Evolutionary conservation across 2,329 filamentous ascomycete species (phyloP).

Genomic region (Tolypocladium inflatum): DNA sequence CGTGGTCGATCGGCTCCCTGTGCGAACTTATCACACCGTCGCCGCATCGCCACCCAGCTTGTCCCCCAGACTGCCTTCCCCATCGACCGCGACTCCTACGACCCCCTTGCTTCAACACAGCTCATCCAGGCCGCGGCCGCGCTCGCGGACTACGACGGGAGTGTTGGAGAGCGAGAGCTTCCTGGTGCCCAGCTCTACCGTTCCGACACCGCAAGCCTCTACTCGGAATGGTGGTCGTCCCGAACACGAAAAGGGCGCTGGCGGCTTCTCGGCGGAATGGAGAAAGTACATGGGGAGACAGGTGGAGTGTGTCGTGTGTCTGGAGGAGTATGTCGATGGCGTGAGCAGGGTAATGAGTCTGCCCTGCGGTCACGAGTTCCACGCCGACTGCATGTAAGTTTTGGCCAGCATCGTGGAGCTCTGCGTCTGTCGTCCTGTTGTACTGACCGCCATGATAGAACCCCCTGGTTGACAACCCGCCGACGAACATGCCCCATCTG

Average conservation of each 20-base stretch:
- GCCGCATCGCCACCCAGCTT: slow-evolving; percentile 47
- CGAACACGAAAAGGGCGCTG: slow-evolving; percentile 39
- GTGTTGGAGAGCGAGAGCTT: slow-evolving; percentile 41
- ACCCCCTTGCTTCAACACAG: slow-evolving; percentile 68
- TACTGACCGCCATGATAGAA: slow-evolving; percentile 42
- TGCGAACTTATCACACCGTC: slow-evolving; percentile 90
- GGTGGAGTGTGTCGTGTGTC: slow-evolving; percentile 89
- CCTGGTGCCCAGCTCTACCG: slow-evolving; percentile 30
- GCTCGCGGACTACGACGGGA: slow-evolving; percentile 56
- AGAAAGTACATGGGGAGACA: slow-evolving; percentile 58
- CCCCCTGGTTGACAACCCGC: slow-evolving; percentile 91
- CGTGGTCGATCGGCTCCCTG: slow-evolving; percentile 86
- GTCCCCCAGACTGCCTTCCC: slow-evolving; percentile 50
- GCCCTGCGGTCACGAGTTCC: slow-evolving; percentile 95
- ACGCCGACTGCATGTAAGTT: slow-evolving; percentile 95
- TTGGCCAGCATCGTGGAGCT: not conserved
- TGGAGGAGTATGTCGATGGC: slow-evolving; percentile 94
- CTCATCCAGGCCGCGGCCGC: slow-evolving; percentile 44
- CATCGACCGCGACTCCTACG: slow-evolving; percentile 57
- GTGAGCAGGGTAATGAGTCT: slow-evolving; percentile 94
- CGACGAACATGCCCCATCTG: slow-evolving; percentile 97
- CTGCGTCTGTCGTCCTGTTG: not conserved
- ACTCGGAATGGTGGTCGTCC: slow-evolving; percentile 18
- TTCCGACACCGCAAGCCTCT: slow-evolving; percentile 25
- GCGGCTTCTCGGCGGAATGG: slow-evolving; percentile 41